phyloP scores from a whole-genome alignment of 148 eudicot genomes.

The Heliamphora exappendiculata region DNA sequence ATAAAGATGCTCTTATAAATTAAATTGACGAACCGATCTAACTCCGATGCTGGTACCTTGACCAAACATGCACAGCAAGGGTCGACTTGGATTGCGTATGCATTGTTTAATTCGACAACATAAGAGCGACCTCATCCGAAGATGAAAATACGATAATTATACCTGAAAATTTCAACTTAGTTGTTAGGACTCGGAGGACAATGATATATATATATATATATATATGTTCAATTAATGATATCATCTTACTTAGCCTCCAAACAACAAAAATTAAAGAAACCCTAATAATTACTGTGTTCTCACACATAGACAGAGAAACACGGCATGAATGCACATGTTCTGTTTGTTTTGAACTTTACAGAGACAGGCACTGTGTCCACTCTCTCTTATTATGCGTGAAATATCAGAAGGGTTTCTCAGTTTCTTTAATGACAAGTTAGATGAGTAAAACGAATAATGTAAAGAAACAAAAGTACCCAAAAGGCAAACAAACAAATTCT shows the following conservation, averaged over 20 bases:
- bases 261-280: neutral
- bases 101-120: no score
- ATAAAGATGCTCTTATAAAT: no score
- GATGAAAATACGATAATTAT: no score
- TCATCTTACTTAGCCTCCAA: constrained; percentile 17
- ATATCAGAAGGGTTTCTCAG: neutral
- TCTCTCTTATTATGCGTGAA: neutral
- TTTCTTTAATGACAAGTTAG: neutral
- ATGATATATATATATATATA: no score
- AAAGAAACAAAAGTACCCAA: neutral
- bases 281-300: neutral
- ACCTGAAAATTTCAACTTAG: no score
- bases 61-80: no score
- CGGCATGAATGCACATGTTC: constrained; percentile 11
- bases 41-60: no score
- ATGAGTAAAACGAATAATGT: no score
- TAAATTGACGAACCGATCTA: no score
- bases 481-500: neutral
- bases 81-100: no score
- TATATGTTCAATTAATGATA: constrained; percentile 4
- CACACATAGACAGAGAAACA: neutral
- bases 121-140: no score
- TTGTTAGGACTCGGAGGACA: no score
- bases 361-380: neutral
- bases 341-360: neutral